Base-by-base conservation (phyloP, 2,329 filamentous ascomycete genomes). In the Epicoccum sorghinum region DNA sequence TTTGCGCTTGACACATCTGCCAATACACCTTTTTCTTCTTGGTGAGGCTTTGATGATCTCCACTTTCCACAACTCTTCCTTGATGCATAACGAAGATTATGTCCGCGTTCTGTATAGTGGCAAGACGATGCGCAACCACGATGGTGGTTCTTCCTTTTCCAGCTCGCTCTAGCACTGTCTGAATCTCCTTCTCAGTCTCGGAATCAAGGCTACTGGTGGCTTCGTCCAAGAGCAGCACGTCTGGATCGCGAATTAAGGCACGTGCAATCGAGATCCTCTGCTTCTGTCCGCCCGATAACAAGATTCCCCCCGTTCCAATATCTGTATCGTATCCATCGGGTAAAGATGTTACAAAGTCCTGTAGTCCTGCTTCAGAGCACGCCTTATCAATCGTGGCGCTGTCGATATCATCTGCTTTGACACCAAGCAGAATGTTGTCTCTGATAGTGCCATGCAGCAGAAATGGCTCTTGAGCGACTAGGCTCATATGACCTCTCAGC, bases 191-290 rank as follows among this genome's bases (percentile, higher is more conserved):
- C 68, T 90, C 88, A 0, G 82, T 86, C 63, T 87, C 82, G 0
- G 85, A 86, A 59, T 90, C 88, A 0, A 91, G 77, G 46, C 78
- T 80, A 1, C 77, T 80, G 0, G 84, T 86, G 3, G 85, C 83
- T 67, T 87, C 84, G 47, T 87, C 85, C 0, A 87, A 74, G 0
- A 87, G 70, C 3, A 87, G 68, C 3, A 87, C 66, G 22, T 54
- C 75, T 0, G 88, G 88, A 39, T 84, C 75, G 30, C 85, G 82
- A 24, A 90, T 80, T 6, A 91, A 83, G 3, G 86, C 86, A 2
- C 88, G 80, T 0, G 88, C 88, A 55, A 91, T 90, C 0, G 89
- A 86, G 18, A 95, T 81, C 6, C 91, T 84, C 68, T 95, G 90
- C 23, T 89, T 83, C 71, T 96, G 90, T 0, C 91, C 91, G 10